Evolutionary conservation across 2,329 filamentous ascomycete species (phyloP), one percentile per base, ranked within the genome.

Genomic region (Myriosclerotinia duriaeana): DNA sequence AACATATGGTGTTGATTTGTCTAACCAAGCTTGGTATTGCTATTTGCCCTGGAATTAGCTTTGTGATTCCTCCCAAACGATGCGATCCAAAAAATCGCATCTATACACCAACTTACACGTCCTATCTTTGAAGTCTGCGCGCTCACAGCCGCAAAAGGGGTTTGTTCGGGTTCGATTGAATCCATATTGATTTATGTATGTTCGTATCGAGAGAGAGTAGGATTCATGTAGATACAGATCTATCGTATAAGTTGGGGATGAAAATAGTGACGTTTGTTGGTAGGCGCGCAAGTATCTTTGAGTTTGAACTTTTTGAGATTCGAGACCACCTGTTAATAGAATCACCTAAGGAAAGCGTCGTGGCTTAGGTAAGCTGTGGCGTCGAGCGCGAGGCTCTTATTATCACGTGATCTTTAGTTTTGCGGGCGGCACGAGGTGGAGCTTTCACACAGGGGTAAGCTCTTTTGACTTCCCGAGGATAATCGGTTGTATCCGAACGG

Each of bases 11-110:
- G 94, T 98, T 63, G 90, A 94, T 80, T 93, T 91, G 80, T 99
- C 95, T 72, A 99, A 88, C 71, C 95, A 91, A 66, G 91, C 85
- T 88, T 99, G 95, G 78, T 96, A 98, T 83, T 93, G 86, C 93
- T 97, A 79, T 65, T 63, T 40, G 30, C 11, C 48, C 44, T 42
- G 50, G n/a, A 54, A 20, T 54, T 36, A 63, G 58, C 38, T 20
- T 52, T 20, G n/a, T 11, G 26, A 4, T 15, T 48, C 34, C 42
- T 15, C 42, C 12, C 12, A 53, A n/a, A 36, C 15, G 22, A 55
- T 56, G 44, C 60, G 58, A 52, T 50, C 30, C 53, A 22, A 20
- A 9, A 36, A 46, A 46, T 63, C 30, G 34, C 53, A 40, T 65
- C 11, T 3, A 11, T 44, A n/a, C 34, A 30, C 17, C 20, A 66